phyloP scores from a whole-genome alignment of 2,329 filamentous ascomycete genomes.

The Diaporthe destruens region DNA sequence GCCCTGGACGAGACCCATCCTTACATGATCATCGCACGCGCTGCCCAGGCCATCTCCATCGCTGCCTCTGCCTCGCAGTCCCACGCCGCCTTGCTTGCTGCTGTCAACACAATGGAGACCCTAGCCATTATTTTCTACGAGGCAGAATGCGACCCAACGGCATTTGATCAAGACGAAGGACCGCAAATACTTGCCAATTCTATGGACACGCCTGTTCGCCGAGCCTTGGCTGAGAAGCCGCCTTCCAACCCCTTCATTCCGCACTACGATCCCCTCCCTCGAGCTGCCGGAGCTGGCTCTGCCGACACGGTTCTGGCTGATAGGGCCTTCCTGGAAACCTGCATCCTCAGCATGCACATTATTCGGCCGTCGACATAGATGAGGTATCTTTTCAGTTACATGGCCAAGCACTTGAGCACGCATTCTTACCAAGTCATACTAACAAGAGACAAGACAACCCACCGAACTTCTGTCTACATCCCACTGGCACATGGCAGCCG shows the following conservation, averaged over 20 bases:
- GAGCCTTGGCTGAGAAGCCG: not conserved
- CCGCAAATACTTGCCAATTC: not conserved
- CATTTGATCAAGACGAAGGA: not conserved
- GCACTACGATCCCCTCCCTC: not conserved
- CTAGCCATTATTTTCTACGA: not conserved
- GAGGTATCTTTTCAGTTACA: not conserved
- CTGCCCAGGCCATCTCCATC: slow-evolving; percentile 10
- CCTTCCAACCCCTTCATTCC: not conserved
- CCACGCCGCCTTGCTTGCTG: slow-evolving; percentile 12
- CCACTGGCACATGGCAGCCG: not conserved
- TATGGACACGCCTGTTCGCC: not conserved
- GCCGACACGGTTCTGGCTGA: not conserved
- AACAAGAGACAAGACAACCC: not conserved
- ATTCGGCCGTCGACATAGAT: not conserved
- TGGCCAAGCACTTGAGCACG: not conserved
- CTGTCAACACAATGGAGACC: not conserved
- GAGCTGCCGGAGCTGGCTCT: not conserved
- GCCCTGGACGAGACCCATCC: not conserved
- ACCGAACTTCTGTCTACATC: not conserved
- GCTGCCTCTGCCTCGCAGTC: not conserved
- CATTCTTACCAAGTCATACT: not conserved
- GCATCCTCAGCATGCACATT: not conserved
- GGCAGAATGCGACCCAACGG: not conserved
- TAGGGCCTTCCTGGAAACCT: not conserved
- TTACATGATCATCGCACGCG: not conserved